Evolutionary conservation across 768 basidiomycete genomes (phyloP), one percentile per base, ranked within the genome.

Genomic region (Leccinum boreale): DNA sequence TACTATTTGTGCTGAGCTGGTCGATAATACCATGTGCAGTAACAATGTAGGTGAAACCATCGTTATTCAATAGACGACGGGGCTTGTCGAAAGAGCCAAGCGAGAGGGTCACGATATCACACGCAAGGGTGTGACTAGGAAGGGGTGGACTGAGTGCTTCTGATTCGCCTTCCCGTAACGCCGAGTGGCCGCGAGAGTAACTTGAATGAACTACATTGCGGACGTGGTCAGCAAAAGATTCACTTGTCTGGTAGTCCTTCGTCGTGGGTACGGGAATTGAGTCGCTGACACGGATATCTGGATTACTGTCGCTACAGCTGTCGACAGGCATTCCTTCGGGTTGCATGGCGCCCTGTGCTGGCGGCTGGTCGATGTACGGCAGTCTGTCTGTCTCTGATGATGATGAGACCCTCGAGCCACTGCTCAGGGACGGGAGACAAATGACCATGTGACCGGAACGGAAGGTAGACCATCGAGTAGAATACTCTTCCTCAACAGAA

Each of bases 1-100:
- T 12, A 42, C 42, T 48, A 4, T 67, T 51, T 60, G 71, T 61
- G n/a, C 12, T 19, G 24, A 74, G 48, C 17, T 65, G 52, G 50
- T 75, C 73, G 39, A 80, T 61, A 17, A 64, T 62, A 2, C 80
- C 75, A 31, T 74, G 76, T 65, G 75, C 77, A 10, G 79, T 78
- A 46, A 79, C 65, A 36, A 76, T 45, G 45, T 63, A 63, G 21
- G 64, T 47, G 57, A 61, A 66, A 14, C 44, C 52, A 39, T 23
- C 50, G 17, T 56, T 50, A 26, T 52, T 58, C 48, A 81, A 58
- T 12, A 80, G 45, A 31, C 77, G 73, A 26, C 79, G 78, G 39
- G 76, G 68, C 58, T 69, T 77, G 60, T 81, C 79, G 48, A 70
- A 60, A 36, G 68, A 56, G 6, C 73, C 68, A 12, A 69, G 67